A percentile compares a stretch with the other conserved stretches of the same genome.
Conservation (phyloP, 108 stramenopile species). For the Stephanodiscus minutulus region DNA sequence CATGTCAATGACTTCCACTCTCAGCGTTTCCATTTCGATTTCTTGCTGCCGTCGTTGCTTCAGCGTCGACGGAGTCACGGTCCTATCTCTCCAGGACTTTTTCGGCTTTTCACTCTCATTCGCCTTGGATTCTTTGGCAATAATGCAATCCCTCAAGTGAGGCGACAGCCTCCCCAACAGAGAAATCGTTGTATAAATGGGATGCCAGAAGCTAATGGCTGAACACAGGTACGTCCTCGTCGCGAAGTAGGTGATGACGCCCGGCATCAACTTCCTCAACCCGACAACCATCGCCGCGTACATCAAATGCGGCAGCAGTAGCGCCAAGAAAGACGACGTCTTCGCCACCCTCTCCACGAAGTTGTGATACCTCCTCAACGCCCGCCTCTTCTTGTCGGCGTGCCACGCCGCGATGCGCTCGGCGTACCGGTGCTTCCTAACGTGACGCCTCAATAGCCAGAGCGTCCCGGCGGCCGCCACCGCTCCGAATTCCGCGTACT, state of each 20-base stretch:
- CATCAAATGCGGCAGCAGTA: slow-evolving; percentile 68
- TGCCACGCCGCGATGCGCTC: slow-evolving; percentile 56
- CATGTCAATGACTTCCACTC: slow-evolving; percentile 44
- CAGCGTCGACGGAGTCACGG: slow-evolving; percentile 26
- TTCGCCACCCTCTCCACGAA: slow-evolving; percentile 53
- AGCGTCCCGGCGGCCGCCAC: slow-evolving; percentile 32
- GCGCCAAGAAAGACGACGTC: slow-evolving; percentile 71
- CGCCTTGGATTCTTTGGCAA: slow-evolving; percentile 1
- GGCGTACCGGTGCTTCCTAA: slow-evolving; percentile 65
- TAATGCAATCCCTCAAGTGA: slow-evolving; percentile 18
- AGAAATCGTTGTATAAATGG: slow-evolving; percentile 55
- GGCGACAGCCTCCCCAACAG: slow-evolving; percentile 34
- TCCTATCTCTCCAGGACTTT: not conserved
- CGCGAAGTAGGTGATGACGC: slow-evolving; percentile 57
- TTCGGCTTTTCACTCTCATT: slow-evolving; percentile 1
- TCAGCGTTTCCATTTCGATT: slow-evolving; percentile 28
- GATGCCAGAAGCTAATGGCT: slow-evolving; percentile 58
- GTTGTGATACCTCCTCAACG: slow-evolving; percentile 36
- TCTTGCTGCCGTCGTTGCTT: slow-evolving; percentile 41
- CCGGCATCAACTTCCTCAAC: slow-evolving; percentile 53
- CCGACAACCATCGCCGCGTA: slow-evolving; percentile 46
- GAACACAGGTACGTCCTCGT: slow-evolving; percentile 54
- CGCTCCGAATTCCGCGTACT: slow-evolving; percentile 58
- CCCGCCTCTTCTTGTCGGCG: slow-evolving; percentile 36
- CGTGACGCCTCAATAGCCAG: slow-evolving; percentile 63